phyloP scores from a whole-genome alignment of 164 flowering plant genomes.

The Liriodendron chinense region DNA sequence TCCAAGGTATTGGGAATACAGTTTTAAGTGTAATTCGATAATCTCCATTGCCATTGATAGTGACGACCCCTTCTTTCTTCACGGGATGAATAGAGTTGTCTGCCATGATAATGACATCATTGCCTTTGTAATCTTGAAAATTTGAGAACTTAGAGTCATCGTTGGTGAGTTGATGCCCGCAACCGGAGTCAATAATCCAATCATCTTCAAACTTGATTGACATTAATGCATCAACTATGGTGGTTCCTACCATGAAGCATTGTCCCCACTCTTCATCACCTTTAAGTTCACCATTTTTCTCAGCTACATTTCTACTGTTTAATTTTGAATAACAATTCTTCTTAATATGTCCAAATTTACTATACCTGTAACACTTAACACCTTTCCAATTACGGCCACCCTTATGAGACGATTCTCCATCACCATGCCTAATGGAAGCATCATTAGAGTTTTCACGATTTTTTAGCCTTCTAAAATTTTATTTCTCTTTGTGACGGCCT shows the following conservation, averaged over 20 bases:
- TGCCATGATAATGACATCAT: not conserved
- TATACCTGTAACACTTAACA: not conserved
- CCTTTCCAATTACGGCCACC: not conserved
- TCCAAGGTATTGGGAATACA: slow-evolving; percentile 8
- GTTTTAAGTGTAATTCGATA: not conserved
- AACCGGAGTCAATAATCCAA: too few relatives aligned
- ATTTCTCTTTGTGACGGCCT: not conserved
- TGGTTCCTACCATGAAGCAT: not conserved
- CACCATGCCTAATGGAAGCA: not conserved
- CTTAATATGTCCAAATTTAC: too few relatives aligned
- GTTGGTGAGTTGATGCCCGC: not conserved
- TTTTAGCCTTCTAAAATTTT: not conserved
- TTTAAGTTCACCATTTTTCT: not conserved
- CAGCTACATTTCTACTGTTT: not conserved
- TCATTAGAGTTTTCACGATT: not conserved
- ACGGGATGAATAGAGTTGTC: not conserved
- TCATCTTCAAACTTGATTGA: too few relatives aligned
- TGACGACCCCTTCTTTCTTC: not conserved
- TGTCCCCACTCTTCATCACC: not conserved
- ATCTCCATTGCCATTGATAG: too few relatives aligned
- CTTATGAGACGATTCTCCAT: not conserved
- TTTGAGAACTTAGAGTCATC: not conserved
- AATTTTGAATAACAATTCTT: not conserved
- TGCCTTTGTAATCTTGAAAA: not conserved
- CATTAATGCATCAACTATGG: not conserved